Evolutionary conservation across 768 basidiomycete species (phyloP).

Genomic region (Mycena albidolilacea): DNA sequence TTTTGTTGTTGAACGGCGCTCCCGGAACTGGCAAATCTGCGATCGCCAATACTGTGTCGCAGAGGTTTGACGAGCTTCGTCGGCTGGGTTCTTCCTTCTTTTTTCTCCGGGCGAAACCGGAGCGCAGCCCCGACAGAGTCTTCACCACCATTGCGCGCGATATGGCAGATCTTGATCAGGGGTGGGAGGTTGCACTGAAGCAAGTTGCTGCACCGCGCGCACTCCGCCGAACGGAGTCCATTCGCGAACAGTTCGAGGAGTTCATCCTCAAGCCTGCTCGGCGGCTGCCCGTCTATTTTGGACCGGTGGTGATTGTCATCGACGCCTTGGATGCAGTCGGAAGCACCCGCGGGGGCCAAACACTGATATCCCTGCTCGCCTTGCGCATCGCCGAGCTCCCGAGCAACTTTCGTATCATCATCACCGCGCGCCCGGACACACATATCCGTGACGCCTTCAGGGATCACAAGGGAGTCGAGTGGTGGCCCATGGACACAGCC

Average conservation of each 20-base stretch:
- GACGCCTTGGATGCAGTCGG: conserved; percentile 19
- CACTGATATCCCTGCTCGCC: conserved; percentile 7
- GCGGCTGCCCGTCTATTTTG: conserved; percentile 4
- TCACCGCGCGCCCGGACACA: neutral
- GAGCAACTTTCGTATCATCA: neutral
- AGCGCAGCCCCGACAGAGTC: conserved; percentile 12
- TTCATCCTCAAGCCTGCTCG: conserved; percentile 26
- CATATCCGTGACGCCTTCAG: neutral
- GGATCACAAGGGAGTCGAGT: neutral
- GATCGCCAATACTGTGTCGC: conserved; percentile 26
- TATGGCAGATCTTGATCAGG: conserved; percentile 25
- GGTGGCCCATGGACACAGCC: neutral
- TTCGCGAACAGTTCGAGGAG: conserved; percentile 28
- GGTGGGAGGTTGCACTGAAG: conserved; percentile 12
- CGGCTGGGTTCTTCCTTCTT: conserved; percentile 33
- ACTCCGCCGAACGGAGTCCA: conserved; percentile 11
- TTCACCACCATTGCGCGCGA: conserved; percentile 34
- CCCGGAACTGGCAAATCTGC: conserved; percentile 28
- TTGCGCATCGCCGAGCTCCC: conserved; percentile 5
- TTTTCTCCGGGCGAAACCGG: neutral
- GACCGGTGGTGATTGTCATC: conserved; percentile 31
- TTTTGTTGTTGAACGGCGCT: conserved; percentile 15
- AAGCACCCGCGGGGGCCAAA: neutral
- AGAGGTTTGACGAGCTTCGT: conserved; percentile 12
- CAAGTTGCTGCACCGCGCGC: neutral